phyloP scores from a whole-genome alignment of 2,329 filamentous ascomycete genomes.

The Magnaporthiopsis poae region DNA sequence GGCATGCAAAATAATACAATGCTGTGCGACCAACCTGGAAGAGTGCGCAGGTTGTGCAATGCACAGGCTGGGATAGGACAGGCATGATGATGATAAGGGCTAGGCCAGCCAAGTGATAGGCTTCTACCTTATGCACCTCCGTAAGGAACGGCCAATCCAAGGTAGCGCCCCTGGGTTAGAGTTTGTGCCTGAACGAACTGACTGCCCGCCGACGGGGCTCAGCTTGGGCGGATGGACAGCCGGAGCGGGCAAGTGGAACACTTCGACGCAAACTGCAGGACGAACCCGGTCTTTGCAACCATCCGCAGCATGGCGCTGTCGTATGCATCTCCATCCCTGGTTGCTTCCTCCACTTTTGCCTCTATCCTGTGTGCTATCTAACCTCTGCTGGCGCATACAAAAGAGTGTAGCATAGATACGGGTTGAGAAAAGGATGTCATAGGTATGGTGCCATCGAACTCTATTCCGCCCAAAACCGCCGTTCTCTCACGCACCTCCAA shows the following conservation, averaged over 20 bases:
- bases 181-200: no score
- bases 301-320: not conserved
- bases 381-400: not conserved
- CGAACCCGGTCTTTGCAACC: not conserved
- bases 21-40: not conserved
- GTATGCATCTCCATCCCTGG: not conserved
- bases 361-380: not conserved
- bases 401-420: not conserved
- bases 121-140: no score
- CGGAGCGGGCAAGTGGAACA: not conserved
- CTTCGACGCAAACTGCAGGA: not conserved
- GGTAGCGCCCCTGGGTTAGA: no score
- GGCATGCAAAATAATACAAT: not conserved
- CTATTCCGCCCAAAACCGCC: not conserved
- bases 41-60: no score
- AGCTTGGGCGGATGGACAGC: not conserved
- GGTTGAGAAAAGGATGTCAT: not conserved
- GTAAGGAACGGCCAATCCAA: no score
- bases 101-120: no score
- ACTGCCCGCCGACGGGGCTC: not conserved
- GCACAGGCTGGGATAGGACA: no score
- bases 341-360: not conserved
- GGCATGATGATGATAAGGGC: no score
- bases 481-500: not conserved
- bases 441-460: not conserved